Evolutionary conservation across 208 protist species (phyloP).

Genomic region (Crithidia sp.): DNA sequence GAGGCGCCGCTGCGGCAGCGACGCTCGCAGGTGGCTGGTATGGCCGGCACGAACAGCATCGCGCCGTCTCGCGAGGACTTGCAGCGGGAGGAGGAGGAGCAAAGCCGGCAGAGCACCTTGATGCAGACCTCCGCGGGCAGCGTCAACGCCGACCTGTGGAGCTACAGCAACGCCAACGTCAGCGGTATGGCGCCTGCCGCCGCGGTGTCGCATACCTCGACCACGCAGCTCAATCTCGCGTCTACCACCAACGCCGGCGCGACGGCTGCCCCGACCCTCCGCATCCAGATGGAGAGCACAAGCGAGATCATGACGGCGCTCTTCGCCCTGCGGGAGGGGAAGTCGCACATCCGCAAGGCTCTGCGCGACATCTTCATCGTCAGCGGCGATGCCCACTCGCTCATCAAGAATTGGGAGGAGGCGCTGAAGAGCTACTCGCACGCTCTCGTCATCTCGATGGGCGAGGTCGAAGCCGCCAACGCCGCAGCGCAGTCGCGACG

Average conservation of each 20-base stretch:
- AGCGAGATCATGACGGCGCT: constrained; percentile 66
- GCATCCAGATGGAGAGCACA: constrained; percentile 51
- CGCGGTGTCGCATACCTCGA: not conserved
- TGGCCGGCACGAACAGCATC: constrained; percentile 4
- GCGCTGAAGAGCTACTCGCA: constrained; percentile 82
- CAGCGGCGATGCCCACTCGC: constrained; percentile 66
- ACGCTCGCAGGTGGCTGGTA: not conserved
- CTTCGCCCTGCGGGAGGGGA: constrained; percentile 51
- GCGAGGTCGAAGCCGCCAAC: constrained; percentile 47
- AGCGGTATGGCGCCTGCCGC: not conserved
- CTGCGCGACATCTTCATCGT: constrained; percentile 69
- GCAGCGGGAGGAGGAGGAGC: constrained; percentile 21
- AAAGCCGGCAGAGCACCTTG: constrained; percentile 14
- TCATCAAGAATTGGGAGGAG: constrained; percentile 72
- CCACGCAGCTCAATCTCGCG: not conserved
- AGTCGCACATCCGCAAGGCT: constrained; percentile 55
- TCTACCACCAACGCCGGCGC: too few relatives aligned
- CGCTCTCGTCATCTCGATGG: constrained; percentile 70
- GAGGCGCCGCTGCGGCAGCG: constrained; percentile 21
- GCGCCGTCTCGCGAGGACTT: constrained; percentile 11
- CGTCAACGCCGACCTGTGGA: constrained; percentile 3
- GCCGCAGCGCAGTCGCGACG: constrained; percentile 21
- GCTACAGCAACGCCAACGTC: constrained; percentile 10
- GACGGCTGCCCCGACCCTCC: not conserved
- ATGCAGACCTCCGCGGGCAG: constrained; percentile 8